A percentile compares a stretch with the other conserved stretches of the same genome.
Conservation (phyloP, 1,139 yeast species). For the Debaryomyces udenii region DNA sequence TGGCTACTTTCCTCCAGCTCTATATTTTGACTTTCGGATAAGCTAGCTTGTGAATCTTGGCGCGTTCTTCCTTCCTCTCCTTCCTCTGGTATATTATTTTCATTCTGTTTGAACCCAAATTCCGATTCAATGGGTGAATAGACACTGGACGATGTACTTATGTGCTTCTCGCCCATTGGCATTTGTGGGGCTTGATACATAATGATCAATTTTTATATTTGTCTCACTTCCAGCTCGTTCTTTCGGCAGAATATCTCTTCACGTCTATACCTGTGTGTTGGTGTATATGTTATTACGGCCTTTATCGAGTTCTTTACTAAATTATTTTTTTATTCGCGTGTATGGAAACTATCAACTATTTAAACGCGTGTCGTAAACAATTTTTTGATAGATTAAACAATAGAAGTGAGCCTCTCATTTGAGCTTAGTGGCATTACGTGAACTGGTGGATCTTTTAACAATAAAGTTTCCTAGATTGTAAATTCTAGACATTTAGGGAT, state of each 20-base stretch:
- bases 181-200: constrained; percentile 12
- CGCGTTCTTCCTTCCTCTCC: constrained; percentile 13
- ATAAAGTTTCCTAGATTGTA: constrained; percentile 3
- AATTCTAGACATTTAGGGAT: constrained; percentile 8
- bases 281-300: not conserved
- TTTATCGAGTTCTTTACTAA: not conserved
- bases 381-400: constrained; percentile 3
- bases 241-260: too few relatives aligned
- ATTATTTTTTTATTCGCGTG: constrained; percentile 4
- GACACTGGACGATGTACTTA: constrained; percentile 38
- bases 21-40: constrained; percentile 9
- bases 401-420: not conserved
- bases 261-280: not conserved
- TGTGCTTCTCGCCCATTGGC: constrained; percentile 17
- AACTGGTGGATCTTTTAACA: not conserved
- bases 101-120: constrained; percentile 14
- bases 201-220: not conserved
- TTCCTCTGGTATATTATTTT: constrained; percentile 19
- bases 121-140: constrained; percentile 32
- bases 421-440: not conserved
- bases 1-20: constrained; percentile 27
- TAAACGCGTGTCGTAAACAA: constrained; percentile 5
- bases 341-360: not conserved
- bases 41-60: constrained; percentile 8
- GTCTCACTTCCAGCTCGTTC: too few relatives aligned